phyloP scores from a whole-genome alignment of 2,329 filamentous ascomycete genomes.

The Colletotrichum sp. region DNA sequence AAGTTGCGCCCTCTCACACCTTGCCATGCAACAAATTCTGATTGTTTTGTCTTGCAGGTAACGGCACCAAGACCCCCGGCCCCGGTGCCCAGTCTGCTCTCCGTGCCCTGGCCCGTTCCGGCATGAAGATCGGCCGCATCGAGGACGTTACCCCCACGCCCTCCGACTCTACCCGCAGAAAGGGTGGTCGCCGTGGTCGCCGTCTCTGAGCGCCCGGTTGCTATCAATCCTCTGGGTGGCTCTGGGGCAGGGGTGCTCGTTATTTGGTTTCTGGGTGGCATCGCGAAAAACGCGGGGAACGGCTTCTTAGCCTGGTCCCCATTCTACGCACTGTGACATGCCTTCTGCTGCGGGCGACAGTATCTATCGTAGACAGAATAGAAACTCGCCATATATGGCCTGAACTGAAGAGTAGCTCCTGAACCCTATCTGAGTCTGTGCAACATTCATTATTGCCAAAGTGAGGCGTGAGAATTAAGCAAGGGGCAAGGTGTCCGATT shows the following conservation, averaged over 20 bases:
- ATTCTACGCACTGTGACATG: conserved; percentile 43
- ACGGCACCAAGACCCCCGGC: conserved; percentile 99
- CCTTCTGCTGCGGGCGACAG: conserved; percentile 22
- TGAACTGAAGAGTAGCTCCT: conserved; percentile 25
- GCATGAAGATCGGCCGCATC: conserved; percentile 99
- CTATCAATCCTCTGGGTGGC: conserved; percentile 20
- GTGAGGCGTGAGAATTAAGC: not conserved
- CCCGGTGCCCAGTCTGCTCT: conserved; percentile 99
- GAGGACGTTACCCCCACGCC: conserved; percentile 99
- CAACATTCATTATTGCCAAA: not conserved
- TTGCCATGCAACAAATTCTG: not conserved
- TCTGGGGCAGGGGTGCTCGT: conserved; percentile 39
- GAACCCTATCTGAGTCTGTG: conserved; percentile 4
- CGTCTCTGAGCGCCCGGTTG: conserved; percentile 79
- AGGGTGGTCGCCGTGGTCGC: conserved; percentile 99
- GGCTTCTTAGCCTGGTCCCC: conserved; percentile 68
- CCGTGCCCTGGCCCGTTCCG: conserved; percentile 96
- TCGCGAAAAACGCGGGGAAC: conserved; percentile 77
- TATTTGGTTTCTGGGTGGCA: conserved; percentile 63
- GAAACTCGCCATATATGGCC: conserved; percentile 23
- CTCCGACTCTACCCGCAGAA: conserved; percentile 98
- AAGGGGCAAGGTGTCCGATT: accelerated
- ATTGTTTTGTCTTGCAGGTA: conserved; percentile 58
- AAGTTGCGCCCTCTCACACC: conserved; percentile 37
- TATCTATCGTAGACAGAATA: conserved; percentile 24